Base-by-base conservation (phyloP, 1,284 basidiomycete genomes). In the Ganoderma sp. region DNA sequence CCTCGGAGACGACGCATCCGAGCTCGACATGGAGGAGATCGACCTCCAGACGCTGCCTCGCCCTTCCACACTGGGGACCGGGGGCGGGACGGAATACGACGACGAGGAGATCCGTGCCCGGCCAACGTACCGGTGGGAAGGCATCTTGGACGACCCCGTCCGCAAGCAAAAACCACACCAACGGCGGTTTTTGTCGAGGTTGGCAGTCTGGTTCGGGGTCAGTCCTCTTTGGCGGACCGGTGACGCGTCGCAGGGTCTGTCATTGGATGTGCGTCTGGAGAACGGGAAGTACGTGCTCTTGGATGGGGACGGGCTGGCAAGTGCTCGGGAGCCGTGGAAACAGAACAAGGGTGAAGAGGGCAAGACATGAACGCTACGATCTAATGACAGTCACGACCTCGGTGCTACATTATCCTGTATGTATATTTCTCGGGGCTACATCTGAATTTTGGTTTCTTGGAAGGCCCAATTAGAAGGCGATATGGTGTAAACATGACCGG, bases 61-160 rank as follows among this genome's bases (percentile, higher is more conserved):
- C 65, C 79, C 83, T 4, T 88, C 87, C 1, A 86, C 84, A 9
- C 79, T 88, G 28, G 88, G 89, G 15, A 92, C 90, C 1, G 91
- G 90, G 0, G 88, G 84, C 7, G 92, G 91, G 0, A 93, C 92
- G 1, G 87, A 91, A 74, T 87, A 93, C 70, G 88, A 93, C 73
- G 87, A 88, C 70, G 78, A 80, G 1, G 83, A 81, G 56, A 90
- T 92, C 63, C 85, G 85, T 19, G 80, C 86, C 0, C 84, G 91
- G 12, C 87, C 88, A 0, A 79, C 81, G 8, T 92, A 90, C 78
- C 83, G 86, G 58, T 92, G 90, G 89, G 91, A 92, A 78, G 87
- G 86, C n/a, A 84, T 91, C n/a, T 80, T 90, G 32, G 84, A 81
- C 22, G 88, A 90, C 75, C 83, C 86, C 12, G 76, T 86, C 12